Percentiles rank a stretch among this genome's conserved stretches.
Conservation (phyloP, 306 rosid genomes). For the Vigna reflexopilosa region DNA sequence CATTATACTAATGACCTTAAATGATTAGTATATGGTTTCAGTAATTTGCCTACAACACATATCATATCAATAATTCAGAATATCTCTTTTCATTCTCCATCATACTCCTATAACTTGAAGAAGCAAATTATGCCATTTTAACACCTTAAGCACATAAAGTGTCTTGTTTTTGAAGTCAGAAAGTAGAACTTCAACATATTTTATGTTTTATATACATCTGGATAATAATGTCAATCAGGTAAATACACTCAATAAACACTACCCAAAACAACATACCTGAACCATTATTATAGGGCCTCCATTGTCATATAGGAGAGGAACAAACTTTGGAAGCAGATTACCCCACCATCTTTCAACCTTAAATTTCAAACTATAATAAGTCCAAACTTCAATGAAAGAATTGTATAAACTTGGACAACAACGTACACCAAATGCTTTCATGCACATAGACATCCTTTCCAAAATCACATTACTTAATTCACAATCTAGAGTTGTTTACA, state of each 20-base stretch:
- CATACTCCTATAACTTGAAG: slow-evolving; percentile 11
- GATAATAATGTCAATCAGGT: slow-evolving; percentile 22
- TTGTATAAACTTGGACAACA: slow-evolving; percentile 5
- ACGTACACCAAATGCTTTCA: slow-evolving; percentile 24
- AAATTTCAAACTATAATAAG: slow-evolving; percentile 42
- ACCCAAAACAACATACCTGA: slow-evolving; percentile 66
- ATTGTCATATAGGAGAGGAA: slow-evolving; percentile 75
- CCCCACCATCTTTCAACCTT: slow-evolving; percentile 98
- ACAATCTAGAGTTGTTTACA: slow-evolving; percentile 13
- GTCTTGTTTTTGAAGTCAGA: slow-evolving; percentile 25
- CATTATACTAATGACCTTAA: slow-evolving; percentile 19
- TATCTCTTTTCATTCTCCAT: slow-evolving; percentile 10
- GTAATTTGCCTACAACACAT: slow-evolving; percentile 4
- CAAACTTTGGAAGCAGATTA: slow-evolving; percentile 73
- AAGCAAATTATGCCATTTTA: slow-evolving; percentile 25
- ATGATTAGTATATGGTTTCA: slow-evolving; percentile 6
- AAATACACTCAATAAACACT: slow-evolving; percentile 19
- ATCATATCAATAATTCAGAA: slow-evolving; percentile 24
- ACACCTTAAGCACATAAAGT: slow-evolving; percentile 24
- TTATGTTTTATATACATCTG: slow-evolving; percentile 25
- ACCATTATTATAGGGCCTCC: slow-evolving; percentile 95
- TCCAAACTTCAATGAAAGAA: slow-evolving; percentile 29
- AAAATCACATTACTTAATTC: slow-evolving; percentile 18
- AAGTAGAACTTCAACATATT: slow-evolving; percentile 9
- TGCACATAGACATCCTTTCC: slow-evolving; percentile 24